A percentile compares a stretch with the other conserved stretches of the same genome.
Evolutionary conservation across 2,329 filamentous ascomycete genomes (phyloP).

Genomic region (Xylaria sp.): DNA sequence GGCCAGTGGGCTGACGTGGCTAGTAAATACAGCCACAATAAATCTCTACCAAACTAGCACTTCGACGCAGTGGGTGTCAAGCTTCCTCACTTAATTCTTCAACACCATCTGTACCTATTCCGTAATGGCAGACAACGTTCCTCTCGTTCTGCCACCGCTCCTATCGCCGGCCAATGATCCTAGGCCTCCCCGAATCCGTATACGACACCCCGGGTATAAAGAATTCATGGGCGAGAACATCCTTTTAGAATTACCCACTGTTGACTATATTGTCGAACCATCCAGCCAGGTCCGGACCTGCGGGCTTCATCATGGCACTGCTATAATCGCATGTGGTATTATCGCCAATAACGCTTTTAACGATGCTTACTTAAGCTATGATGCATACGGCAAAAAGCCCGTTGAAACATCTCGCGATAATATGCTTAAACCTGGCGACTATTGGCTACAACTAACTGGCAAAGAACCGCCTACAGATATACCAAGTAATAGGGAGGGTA

Average conservation of each 20-base stretch:
- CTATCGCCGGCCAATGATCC: neutral
- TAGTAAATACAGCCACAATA: too few relatives aligned
- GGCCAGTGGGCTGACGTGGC: too few relatives aligned
- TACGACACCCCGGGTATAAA: constrained; percentile 12
- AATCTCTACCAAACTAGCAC: too few relatives aligned
- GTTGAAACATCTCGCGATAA: neutral
- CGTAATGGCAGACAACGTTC: too few relatives aligned
- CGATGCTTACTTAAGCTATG: constrained; percentile 13
- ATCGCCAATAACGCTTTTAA: constrained; percentile 13
- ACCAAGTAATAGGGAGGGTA: too few relatives aligned
- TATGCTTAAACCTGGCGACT: constrained; percentile 5
- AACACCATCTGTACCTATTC: too few relatives aligned
- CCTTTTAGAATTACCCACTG: constrained; percentile 5
- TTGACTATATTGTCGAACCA: constrained; percentile 3
- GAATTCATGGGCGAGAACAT: constrained; percentile 1
- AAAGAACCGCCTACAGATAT: too few relatives aligned
- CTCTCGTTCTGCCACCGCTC: neutral
- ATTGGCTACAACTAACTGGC: constrained; percentile 9
- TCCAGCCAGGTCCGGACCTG: neutral
- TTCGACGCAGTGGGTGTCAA: too few relatives aligned
- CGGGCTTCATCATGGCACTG: constrained; percentile 9
- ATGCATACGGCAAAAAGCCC: constrained; percentile 4
- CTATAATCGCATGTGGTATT: constrained; percentile 1
- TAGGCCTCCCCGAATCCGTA: neutral
- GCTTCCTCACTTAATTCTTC: too few relatives aligned